Conservation (phyloP, 768 basidiomycete species). For the Mycena polygramma region DNA sequence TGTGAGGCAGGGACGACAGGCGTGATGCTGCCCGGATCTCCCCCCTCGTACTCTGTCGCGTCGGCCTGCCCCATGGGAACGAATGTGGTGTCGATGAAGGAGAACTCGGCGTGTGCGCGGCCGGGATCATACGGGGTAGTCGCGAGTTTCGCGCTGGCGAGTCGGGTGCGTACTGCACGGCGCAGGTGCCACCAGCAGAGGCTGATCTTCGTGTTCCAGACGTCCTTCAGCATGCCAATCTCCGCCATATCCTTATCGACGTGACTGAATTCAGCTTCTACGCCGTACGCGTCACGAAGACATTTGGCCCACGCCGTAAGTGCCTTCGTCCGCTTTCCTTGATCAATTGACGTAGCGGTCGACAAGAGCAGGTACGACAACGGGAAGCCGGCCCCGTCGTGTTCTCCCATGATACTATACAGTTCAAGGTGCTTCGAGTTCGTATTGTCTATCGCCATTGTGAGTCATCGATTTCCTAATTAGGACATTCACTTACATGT, state of each 20-base stretch:
- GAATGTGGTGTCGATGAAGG: constrained; percentile 35
- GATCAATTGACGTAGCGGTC: constrained; percentile 37
- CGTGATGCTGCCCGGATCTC: background rate
- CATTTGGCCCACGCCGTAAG: constrained; percentile 35
- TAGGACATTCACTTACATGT: constrained; percentile 29
- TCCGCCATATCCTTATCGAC: constrained; percentile 41
- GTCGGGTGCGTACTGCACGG: constrained; percentile 17
- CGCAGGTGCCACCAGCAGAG: constrained; percentile 40
- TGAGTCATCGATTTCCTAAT: constrained; percentile 9
- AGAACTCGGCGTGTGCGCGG: constrained; percentile 31
- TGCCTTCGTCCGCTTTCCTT: constrained; percentile 38
- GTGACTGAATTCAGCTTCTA: constrained; percentile 30
- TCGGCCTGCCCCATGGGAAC: constrained; percentile 16
- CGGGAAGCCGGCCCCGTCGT: constrained; percentile 42
- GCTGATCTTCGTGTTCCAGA: constrained; percentile 34
- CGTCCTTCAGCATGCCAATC: constrained; percentile 19
- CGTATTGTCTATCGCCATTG: constrained; percentile 26
- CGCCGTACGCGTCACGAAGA: constrained; percentile 30
- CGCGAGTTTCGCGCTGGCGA: constrained; percentile 28
- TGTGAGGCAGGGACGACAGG: background rate
- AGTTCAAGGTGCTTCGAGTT: constrained; percentile 43
- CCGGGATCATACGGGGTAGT: constrained; percentile 37
- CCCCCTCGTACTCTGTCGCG: constrained; percentile 12
- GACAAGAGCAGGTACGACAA: constrained; percentile 41
- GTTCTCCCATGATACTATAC: constrained; percentile 41